These are phyloP conservation scores for Kazachstania viticola DNA, from an alignment of 805 yeast genomes.

Conservation along the genomic window DNA sequence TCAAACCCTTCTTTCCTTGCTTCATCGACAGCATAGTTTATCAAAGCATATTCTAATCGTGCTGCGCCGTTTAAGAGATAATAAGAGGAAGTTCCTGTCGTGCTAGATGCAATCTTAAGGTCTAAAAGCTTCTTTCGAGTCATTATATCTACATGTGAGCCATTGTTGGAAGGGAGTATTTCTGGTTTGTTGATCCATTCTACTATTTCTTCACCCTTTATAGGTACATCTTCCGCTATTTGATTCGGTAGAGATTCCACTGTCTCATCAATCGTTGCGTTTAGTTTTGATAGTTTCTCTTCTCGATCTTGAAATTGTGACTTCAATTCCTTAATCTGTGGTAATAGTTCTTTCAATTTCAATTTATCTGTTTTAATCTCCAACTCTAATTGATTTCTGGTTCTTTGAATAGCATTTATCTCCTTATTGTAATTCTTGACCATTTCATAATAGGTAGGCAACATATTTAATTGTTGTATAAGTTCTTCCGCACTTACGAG, in stretches of 20 bases:
- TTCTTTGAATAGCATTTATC: conserved; percentile 21
- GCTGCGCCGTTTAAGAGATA: conserved; percentile 81
- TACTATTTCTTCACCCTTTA: conserved; percentile 33
- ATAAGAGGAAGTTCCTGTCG: conserved; percentile 79
- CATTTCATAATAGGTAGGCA: conserved; percentile 20
- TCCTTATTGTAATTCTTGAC: conserved; percentile 12
- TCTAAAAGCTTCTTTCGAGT: conserved; percentile 56
- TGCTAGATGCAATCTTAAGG: conserved; percentile 55
- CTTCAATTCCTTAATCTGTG: conserved; percentile 17
- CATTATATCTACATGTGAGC: conserved; percentile 69
- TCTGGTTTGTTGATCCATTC: conserved; percentile 35
- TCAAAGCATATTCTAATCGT: conserved; percentile 74
- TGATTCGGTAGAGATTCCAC: conserved; percentile 55
- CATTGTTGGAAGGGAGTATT: conserved; percentile 5
- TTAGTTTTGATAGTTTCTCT: conserved; percentile 16
- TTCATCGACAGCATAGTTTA: conserved; percentile 59
- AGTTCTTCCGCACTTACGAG: conserved; percentile 14
- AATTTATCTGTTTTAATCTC: conserved; percentile 16
- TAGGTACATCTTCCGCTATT: conserved; percentile 38
- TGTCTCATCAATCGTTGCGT: conserved; percentile 28
- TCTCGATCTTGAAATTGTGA: conserved; percentile 14
- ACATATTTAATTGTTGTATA: conserved; percentile 15
- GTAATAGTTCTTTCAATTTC: not conserved
- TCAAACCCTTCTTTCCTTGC: conserved; percentile 63
- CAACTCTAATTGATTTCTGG: conserved; percentile 21